Evolutionary conservation across 176 grass and related monocot genomes (phyloP).

Genomic region (Eragrostis nindensis): DNA sequence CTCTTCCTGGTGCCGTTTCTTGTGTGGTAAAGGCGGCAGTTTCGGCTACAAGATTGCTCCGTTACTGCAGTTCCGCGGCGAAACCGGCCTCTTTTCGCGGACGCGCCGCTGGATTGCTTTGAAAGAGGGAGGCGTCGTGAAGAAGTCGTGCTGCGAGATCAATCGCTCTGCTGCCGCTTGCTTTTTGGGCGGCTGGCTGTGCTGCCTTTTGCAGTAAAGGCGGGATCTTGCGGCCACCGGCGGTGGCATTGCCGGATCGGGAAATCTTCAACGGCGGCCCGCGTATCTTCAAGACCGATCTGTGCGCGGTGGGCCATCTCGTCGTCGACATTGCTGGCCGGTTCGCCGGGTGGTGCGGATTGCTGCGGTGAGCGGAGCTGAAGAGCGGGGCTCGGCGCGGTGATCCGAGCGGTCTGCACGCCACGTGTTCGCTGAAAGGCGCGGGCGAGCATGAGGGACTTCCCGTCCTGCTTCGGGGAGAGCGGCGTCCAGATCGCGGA

Average conservation of each 20-base stretch:
- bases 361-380: no score
- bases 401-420: constrained; percentile 30
- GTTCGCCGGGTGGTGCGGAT: no score
- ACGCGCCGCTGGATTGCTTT: constrained; percentile 26
- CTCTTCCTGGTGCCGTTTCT: constrained; percentile 1
- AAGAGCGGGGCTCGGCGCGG: neutral
- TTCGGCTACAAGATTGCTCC: constrained; percentile 7
- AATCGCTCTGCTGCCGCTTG: constrained; percentile 12
- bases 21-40: neutral
- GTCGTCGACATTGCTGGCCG: constrained; percentile 37
- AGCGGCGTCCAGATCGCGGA: constrained; percentile 81
- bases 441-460: constrained; percentile 65
- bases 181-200: constrained; percentile 34
- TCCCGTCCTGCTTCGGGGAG: constrained; percentile 91
- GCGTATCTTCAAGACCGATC: constrained; percentile 17
- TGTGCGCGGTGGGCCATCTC: neutral
- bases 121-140: constrained; percentile 20
- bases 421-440: constrained; percentile 42
- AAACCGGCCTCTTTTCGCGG: neutral
- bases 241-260: constrained; percentile 47
- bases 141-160: constrained; percentile 36
- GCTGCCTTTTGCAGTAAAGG: constrained; percentile 39
- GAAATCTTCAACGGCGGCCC: neutral
- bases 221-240: constrained; percentile 44
- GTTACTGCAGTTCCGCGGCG: constrained; percentile 22